These are phyloP conservation scores for Trichophyton rubrum DNA, from an alignment of 2,329 filamentous ascomycete genomes.

Conservation along the genomic window DNA sequence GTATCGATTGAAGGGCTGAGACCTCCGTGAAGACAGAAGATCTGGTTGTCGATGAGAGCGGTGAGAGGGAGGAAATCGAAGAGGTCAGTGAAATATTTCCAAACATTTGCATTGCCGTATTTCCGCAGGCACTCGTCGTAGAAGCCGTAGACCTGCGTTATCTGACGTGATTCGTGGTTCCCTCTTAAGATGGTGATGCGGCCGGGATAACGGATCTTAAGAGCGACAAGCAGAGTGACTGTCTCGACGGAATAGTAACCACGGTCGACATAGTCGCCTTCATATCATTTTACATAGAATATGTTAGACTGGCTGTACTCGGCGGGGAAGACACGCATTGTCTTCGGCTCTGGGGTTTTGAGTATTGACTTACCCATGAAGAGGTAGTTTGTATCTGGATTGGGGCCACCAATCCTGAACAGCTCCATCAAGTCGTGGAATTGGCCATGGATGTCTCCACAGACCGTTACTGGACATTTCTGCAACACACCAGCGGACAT, in stretches of 20 bases:
- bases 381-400: slow-evolving; percentile 89
- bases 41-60: slow-evolving; percentile 60
- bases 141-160: slow-evolving; percentile 67
- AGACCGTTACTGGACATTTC: slow-evolving; percentile 68
- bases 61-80: slow-evolving; percentile 66
- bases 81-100: slow-evolving; percentile 67
- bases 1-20: slow-evolving; percentile 62
- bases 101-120: slow-evolving; percentile 65
- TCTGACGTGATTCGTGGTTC: slow-evolving; percentile 65
- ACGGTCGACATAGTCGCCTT: slow-evolving; percentile 59
- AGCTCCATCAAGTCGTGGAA: slow-evolving; percentile 97
- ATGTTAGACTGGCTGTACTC: background rate
- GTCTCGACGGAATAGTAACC: slow-evolving; percentile 65
- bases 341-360: too few species aligned
- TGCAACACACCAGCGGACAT: background rate
- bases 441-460: slow-evolving; percentile 96
- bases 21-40: slow-evolving; percentile 61
- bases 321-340: background rate
- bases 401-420: slow-evolving; percentile 91
- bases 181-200: slow-evolving; percentile 60
- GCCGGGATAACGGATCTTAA: slow-evolving; percentile 57
- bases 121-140: slow-evolving; percentile 68
- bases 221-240: slow-evolving; percentile 57
- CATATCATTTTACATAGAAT: background rate
- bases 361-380: slow-evolving; percentile 58